Base-by-base conservation (phyloP, 176 grass and related monocot species). In the Triticum timopheevii region DNA sequence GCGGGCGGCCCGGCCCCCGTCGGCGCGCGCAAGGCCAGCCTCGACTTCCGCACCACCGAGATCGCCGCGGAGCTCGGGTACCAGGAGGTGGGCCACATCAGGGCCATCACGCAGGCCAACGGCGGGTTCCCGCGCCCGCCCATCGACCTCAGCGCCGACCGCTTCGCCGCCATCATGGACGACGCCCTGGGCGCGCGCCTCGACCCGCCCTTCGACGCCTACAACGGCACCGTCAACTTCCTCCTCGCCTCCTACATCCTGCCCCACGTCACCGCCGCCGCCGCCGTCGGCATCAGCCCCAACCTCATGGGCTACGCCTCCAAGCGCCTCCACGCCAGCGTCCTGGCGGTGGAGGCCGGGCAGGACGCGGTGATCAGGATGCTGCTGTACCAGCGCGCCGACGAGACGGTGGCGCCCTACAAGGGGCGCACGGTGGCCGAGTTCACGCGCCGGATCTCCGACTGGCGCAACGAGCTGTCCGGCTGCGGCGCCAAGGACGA, bases 61-160 rank as follows among this genome's bases (percentile, higher is more conserved):
- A 81, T 99, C 42, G 88, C 95, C 6, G 87, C 84, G 4, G 94
- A 96, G 87, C 90, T 99, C 77, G 97, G 97, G 0, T 99, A 93
- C 88, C 92, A 96, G 83, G 94, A 98, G 88, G 79, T 95, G 1
- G 73, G 73, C 15, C 73, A 76, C 10, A 27, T 59, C 30, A 30
- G 95, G 80, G 95, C 91, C 30, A 98, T 95, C 83, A 22, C 49
- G n/a, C 33, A 62, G 25, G 44, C 45, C 39, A 90, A 90, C n/a
- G 95, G 95, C 61, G 93, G 95, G 49, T 92, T 98, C 85, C 86
- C 95, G 9, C 87, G 93, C 70, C 95, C 95, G 7, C 38, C 73
- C 72, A 93, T 95, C 20, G 87, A 98, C 80, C 86, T 98, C 19
- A 89, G 87, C 78, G 80, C 2, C 11, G 61, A 31, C 34, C 75